Percentiles rank a stretch among this genome's conserved stretches.
Evolutionary conservation across 2,329 filamentous ascomycete species (phyloP).

Genomic region (Cercospora janseana): DNA sequence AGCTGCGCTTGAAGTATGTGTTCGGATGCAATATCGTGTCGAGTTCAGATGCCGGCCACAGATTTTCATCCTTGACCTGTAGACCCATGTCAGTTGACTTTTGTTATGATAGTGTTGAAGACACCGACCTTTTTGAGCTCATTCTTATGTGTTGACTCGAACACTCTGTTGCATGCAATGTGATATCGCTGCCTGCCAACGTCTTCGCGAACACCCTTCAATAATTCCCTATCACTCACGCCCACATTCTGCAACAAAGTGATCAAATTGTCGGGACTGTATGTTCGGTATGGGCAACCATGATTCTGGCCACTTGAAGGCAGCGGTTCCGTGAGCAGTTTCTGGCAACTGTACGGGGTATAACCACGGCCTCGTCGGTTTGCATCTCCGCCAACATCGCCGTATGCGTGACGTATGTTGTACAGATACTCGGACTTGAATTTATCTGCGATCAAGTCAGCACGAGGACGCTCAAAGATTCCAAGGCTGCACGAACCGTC

Average conservation of each 20-base stretch:
- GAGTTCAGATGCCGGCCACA: slow-evolving; percentile 63
- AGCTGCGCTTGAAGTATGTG: slow-evolving; percentile 95
- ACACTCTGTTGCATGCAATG: slow-evolving; percentile 94
- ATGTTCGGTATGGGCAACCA: slow-evolving; percentile 95
- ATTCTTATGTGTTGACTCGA: slow-evolving; percentile 76
- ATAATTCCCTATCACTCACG: slow-evolving; percentile 70
- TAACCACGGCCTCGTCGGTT: slow-evolving; percentile 86
- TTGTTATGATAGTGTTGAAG: background rate
- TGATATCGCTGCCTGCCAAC: slow-evolving; percentile 86
- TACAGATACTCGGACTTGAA: slow-evolving; percentile 99
- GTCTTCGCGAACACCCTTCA: slow-evolving; percentile 82
- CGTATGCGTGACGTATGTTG: slow-evolving; percentile 92
- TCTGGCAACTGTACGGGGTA: slow-evolving; percentile 89
- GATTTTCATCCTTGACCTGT: slow-evolving; percentile 47
- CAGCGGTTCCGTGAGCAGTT: slow-evolving; percentile 84
- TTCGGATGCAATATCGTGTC: slow-evolving; percentile 98
- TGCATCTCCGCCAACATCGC: slow-evolving; percentile 88
- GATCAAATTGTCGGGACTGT: slow-evolving; percentile 81
- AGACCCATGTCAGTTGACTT: slow-evolving; percentile 11
- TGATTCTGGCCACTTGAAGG: slow-evolving; percentile 81
- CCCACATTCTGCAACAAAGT: slow-evolving; percentile 73
- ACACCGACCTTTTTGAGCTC: slow-evolving; percentile 47
- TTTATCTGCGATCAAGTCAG: slow-evolving; percentile 54
- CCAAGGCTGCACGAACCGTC: slow-evolving; percentile 50
- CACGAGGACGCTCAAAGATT: background rate